Percentiles rank a stretch among this genome's conserved stretches.
Conservation (phyloP, 176 grass and related monocot species). For the Cenchrus americanus region DNA sequence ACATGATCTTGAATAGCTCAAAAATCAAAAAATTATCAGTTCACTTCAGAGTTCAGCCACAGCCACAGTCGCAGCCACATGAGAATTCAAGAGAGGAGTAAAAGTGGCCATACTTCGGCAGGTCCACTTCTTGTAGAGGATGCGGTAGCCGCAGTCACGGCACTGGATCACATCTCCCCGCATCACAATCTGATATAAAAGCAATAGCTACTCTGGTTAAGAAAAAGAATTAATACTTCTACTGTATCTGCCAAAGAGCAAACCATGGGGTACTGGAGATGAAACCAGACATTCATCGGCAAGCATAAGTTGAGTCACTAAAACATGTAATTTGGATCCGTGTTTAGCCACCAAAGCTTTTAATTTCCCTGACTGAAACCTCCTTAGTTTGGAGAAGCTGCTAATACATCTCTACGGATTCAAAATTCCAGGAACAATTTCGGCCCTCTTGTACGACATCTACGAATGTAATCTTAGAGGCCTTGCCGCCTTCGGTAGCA, state of each 20-base stretch:
- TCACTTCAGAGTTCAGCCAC: too few relatives aligned
- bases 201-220: not conserved
- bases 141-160: slow-evolving; percentile 60
- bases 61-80: not conserved
- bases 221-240: not conserved
- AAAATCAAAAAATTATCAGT: too few relatives aligned
- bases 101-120: slow-evolving; percentile 32
- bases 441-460: not conserved
- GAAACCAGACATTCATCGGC: not conserved
- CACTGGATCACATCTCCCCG: slow-evolving; percentile 56
- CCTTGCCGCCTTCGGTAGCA: too few relatives aligned
- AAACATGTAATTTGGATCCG: not conserved
- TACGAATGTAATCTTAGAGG: not conserved
- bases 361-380: too few relatives aligned
- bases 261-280: not conserved
- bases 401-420: not conserved
- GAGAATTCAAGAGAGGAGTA: not conserved
- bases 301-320: not conserved
- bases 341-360: not conserved
- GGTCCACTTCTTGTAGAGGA: slow-evolving; percentile 63
- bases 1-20: too few relatives aligned
- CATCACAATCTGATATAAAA: slow-evolving; percentile 34
- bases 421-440: not conserved
- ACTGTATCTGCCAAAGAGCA: not conserved
- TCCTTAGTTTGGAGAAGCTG: too few relatives aligned